Evolutionary conservation across 352 stramenopile genomes (phyloP), one percentile per base, ranked within the genome.

Genomic region (Lagenidium giganteum): DNA sequence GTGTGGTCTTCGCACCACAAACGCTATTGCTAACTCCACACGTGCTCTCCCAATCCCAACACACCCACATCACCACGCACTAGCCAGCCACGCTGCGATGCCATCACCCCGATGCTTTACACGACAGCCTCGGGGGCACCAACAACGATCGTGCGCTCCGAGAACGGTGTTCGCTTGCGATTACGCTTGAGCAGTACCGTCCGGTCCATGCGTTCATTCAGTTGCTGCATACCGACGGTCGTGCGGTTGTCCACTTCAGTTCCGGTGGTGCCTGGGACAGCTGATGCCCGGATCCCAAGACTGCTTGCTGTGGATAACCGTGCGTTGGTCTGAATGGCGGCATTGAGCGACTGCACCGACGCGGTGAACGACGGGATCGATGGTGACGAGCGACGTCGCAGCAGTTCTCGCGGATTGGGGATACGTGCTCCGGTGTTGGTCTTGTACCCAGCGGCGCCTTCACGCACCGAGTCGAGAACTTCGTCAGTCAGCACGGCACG

Each of bases 101-200:
- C 30, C 14, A 34, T 9, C 31, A 50, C 25, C 30, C 26, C 40
- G 32, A 16, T 14, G 32, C 32, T n/a, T 67, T 83, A 95, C 27
- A 95, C 82, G 28, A 73, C 71, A 41, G 83, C 83, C 65, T 95
- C 80, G 2, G 76, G 77, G 1, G 80, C 83, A 26, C 83, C 83
- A 2, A 95, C 79, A 34, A 92, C 82, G 47, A 95, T 95, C n/a
- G 74, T 93, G 54, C 86, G 87, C 56, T 90, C 75, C 1, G 73
- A 88, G 47, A 80, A 78, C 38, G 72, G 61, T 9, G 61, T 67
- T 36, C 75, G 76, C 51, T 89, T 89, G 25, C 70, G 70, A 45
- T 67, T 90, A 18, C 80, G 77, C 61, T 90, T 90, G 22, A 93
- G 70, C 52, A 89, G 43, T 25, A 88, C 74, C 14, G 75, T 73